Conservation (phyloP, 805 yeast genomes). For the Candida caryicola region DNA sequence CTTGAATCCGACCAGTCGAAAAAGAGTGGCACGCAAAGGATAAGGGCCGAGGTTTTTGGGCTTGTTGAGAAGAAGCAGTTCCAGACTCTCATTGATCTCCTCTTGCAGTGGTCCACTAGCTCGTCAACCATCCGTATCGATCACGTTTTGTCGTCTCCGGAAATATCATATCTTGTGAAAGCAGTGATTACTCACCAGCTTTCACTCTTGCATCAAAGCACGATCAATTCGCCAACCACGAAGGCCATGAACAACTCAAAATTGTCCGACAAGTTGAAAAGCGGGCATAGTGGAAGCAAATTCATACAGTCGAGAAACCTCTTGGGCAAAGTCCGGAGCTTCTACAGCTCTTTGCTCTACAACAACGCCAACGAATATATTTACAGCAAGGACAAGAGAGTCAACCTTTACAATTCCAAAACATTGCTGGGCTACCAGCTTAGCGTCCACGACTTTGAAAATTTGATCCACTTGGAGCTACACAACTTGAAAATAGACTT, state of each 20-base stretch:
- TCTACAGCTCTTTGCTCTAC: conserved; percentile 25
- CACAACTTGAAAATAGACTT: conserved; percentile 37
- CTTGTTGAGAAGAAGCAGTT: conserved; percentile 14
- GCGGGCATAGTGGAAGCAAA: conserved; percentile 4
- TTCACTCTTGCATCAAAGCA: conserved; percentile 10
- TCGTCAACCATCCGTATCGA: background rate
- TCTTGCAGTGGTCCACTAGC: conserved; percentile 11
- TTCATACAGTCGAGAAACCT: conserved; percentile 12
- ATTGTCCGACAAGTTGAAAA: conserved; percentile 5
- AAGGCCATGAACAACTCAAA: conserved; percentile 5
- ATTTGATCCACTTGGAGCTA: conserved; percentile 34
- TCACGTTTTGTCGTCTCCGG: conserved; percentile 14
- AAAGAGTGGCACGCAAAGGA: background rate
- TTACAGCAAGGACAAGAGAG: conserved; percentile 17
- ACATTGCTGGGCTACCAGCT: conserved; percentile 15
- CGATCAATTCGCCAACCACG: conserved; percentile 6
- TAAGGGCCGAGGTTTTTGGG: conserved; percentile 14
- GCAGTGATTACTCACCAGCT: conserved; percentile 19
- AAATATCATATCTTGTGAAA: conserved; percentile 19
- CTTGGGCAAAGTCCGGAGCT: conserved; percentile 19
- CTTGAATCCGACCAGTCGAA: background rate
- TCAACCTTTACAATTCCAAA: conserved; percentile 14
- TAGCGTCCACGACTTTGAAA: conserved; percentile 33
- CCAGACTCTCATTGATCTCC: conserved; percentile 13
- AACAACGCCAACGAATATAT: conserved; percentile 14